A percentile compares a stretch with the other conserved stretches of the same genome.
Conservation (phyloP, 139 green algal species). For the Limnomonas spitsbergensis region DNA sequence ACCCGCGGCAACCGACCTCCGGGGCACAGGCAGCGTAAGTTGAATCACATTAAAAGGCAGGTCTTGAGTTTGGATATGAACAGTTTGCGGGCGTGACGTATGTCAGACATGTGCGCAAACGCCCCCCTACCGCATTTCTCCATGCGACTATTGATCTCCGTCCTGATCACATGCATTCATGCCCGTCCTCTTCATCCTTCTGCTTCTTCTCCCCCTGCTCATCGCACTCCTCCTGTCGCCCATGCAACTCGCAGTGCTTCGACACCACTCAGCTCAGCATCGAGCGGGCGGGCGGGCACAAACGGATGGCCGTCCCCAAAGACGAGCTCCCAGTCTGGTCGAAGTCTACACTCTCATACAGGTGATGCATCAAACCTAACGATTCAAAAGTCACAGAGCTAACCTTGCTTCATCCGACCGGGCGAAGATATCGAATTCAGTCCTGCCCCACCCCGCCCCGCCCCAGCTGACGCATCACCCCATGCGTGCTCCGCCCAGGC, state of each 20-base stretch:
- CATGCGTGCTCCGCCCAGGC: constrained; percentile 26
- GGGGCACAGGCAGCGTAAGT: constrained; percentile 59
- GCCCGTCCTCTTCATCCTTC: no score
- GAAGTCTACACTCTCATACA: constrained; percentile 58
- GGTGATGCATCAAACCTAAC: constrained; percentile 22
- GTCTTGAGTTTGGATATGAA: neutral
- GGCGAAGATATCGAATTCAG: neutral
- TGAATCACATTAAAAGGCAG: neutral
- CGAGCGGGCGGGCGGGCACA: constrained; percentile 47
- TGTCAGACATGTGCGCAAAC: no score
- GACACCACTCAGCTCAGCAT: constrained; percentile 53
- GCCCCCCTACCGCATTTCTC: no score
- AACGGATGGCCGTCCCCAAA: constrained; percentile 29
- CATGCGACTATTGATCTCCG: no score
- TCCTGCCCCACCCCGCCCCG: neutral
- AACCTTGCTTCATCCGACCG: neutral
- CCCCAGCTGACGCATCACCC: neutral
- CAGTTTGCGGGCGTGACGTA: no score
- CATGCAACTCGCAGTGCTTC: constrained; percentile 55
- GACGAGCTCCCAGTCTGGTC: constrained; percentile 59
- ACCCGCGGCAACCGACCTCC: constrained; percentile 26
- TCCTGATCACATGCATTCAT: no score
- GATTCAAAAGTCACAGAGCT: neutral
- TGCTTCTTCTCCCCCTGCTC: no score
- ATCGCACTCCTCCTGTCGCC: neutral